phyloP scores from a whole-genome alignment of 768 basidiomycete species.

The Leccinum sublutescens region DNA sequence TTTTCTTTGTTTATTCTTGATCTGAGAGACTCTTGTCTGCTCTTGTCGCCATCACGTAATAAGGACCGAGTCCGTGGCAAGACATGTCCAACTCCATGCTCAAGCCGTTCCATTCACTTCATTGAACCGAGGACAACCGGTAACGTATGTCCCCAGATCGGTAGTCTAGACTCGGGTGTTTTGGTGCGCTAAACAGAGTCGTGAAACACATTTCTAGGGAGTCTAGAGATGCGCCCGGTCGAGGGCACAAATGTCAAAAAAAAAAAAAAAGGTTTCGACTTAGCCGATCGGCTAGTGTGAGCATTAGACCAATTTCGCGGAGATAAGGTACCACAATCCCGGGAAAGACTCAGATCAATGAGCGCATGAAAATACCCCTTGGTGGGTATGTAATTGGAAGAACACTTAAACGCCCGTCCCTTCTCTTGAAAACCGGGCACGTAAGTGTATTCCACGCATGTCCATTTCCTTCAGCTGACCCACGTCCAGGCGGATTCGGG shows the following conservation, averaged over 20 bases:
- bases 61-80: too few species aligned
- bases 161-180: too few species aligned
- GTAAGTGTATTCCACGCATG: conserved; percentile 3
- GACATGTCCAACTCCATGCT: neutral
- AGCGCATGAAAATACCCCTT: conserved; percentile 1
- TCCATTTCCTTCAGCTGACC: conserved; percentile 7
- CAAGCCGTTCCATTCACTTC: too few species aligned
- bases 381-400: neutral
- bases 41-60: neutral
- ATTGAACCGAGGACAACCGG: too few species aligned
- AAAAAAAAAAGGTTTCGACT: too few species aligned
- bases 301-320: conserved; percentile 21
- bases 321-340: conserved; percentile 17
- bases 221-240: too few species aligned
- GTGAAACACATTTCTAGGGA: too few species aligned
- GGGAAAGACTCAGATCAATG: neutral
- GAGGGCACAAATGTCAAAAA: neutral
- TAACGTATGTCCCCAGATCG: too few species aligned
- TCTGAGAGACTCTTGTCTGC: too few species aligned
- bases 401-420: neutral
- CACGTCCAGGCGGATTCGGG: conserved; percentile 4
- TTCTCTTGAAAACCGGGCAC: conserved; percentile 7
- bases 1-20: too few species aligned
- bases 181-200: too few species aligned
- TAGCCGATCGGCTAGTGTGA: conserved; percentile 14